Conservation (phyloP, 176 grass and related monocot species). For the Oryza meridionalis region DNA sequence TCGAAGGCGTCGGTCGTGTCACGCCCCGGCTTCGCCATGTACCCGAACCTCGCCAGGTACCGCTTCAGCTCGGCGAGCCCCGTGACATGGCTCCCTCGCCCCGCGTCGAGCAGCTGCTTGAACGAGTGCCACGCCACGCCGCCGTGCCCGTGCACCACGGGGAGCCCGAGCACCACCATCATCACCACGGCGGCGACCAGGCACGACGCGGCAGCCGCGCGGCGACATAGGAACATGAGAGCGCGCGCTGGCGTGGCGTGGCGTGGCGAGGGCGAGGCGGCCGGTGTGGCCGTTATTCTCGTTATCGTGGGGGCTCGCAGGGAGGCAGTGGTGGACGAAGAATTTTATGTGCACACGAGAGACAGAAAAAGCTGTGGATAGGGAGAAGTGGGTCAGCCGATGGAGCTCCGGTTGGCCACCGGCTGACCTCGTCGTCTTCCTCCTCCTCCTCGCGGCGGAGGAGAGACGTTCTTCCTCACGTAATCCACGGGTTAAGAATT, state of each 20-base stretch:
- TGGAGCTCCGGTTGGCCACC: constrained; percentile 29
- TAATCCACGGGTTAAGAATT: constrained; percentile 30
- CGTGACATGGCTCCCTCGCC: constrained; percentile 54
- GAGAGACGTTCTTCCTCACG: constrained; percentile 39
- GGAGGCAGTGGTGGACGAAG: constrained; percentile 6
- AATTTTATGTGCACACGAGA: constrained; percentile 9
- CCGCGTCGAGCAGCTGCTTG: constrained; percentile 58
- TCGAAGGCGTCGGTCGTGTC: constrained; percentile 71
- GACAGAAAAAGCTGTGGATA: constrained; percentile 33
- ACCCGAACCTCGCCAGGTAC: constrained; percentile 80
- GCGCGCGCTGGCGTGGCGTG: background rate
- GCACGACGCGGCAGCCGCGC: background rate
- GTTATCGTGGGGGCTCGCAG: constrained; percentile 10
- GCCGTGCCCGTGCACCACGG: background rate
- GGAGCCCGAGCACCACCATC: background rate
- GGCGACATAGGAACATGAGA: constrained; percentile 51
- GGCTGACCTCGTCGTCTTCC: constrained; percentile 43
- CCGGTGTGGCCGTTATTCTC: constrained; percentile 49
- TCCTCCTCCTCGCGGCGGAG: background rate
- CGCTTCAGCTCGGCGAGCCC: constrained; percentile 70
- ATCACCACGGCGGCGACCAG: too few relatives aligned
- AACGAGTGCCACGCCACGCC: constrained; percentile 60
- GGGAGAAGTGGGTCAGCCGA: constrained; percentile 20
- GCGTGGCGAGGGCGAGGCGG: background rate
- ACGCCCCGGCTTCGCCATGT: constrained; percentile 40